phyloP scores from a whole-genome alignment of 208 protist species.

The Lotmaria passim region DNA sequence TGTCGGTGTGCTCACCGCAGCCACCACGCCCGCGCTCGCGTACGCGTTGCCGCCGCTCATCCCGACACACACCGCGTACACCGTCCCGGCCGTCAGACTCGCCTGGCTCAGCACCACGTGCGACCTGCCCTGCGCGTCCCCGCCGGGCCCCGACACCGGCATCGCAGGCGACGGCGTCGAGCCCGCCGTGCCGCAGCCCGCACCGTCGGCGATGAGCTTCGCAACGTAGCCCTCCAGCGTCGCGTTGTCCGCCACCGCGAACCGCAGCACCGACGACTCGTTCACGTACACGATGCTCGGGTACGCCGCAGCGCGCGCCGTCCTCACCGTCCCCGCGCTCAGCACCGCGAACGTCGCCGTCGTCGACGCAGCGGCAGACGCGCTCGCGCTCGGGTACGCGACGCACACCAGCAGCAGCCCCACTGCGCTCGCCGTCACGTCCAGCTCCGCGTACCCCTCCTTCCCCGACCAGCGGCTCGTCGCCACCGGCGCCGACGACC shows the following conservation, averaged over 20 bases:
- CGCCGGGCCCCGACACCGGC: not conserved
- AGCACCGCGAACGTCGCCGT: conserved; percentile 33
- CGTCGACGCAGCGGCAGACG: conserved; percentile 1
- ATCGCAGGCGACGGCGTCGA: not conserved
- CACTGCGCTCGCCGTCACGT: conserved; percentile 27
- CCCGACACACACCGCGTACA: not conserved
- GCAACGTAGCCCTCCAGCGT: conserved; percentile 36
- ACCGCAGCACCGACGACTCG: conserved; percentile 32
- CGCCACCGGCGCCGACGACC: no score
- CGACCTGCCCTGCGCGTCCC: no score
- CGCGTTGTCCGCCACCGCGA: conserved; percentile 40
- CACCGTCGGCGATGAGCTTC: conserved; percentile 23
- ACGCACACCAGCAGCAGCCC: no score
- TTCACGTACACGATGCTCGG: not conserved
- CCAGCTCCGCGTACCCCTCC: conserved; percentile 37
- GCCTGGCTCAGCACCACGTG: no score
- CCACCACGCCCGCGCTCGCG: conserved; percentile 42
- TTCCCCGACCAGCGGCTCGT: no score
- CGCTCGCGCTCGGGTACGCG: not conserved
- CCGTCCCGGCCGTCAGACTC: no score
- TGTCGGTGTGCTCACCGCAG: conserved; percentile 27
- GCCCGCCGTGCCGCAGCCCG: conserved; percentile 2
- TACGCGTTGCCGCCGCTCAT: no score
- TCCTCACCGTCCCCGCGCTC: conserved; percentile 18
- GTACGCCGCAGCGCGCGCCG: conserved; percentile 29